Percentiles rank a stretch among this genome's conserved stretches.
Conservation (phyloP, 805 yeast genomes). For the Candida sonorensis region DNA sequence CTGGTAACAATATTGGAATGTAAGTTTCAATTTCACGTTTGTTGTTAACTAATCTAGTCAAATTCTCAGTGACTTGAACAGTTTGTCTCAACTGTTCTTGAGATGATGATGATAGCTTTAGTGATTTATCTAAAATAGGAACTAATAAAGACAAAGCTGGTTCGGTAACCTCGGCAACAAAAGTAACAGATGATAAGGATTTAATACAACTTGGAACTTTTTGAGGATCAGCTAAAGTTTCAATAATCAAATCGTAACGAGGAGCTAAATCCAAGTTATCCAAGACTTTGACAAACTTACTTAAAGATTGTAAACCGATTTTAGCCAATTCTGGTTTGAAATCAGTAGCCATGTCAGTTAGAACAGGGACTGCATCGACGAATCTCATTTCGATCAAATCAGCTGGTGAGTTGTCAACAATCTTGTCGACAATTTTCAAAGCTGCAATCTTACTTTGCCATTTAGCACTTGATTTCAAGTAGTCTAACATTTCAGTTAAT, state of each 20-base stretch:
- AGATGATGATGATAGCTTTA: conserved; percentile 79
- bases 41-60: conserved; percentile 92
- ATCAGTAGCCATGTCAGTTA: conserved; percentile 88
- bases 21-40: conserved; percentile 83
- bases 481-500: conserved; percentile 51
- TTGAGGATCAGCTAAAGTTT: conserved; percentile 84
- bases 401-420: conserved; percentile 72
- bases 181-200: conserved; percentile 86
- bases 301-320: conserved; percentile 68
- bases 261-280: conserved; percentile 91
- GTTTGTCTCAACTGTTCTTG: conserved; percentile 97
- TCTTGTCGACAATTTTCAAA: conserved; percentile 62
- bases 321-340: conserved; percentile 94
- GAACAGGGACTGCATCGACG: conserved; percentile 69
- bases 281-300: conserved; percentile 67
- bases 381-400: conserved; percentile 82
- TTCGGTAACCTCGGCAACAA: conserved; percentile 97
- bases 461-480: conserved; percentile 77
- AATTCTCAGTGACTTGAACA: conserved; percentile 90
- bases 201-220: conserved; percentile 87
- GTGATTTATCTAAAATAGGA: conserved; percentile 86
- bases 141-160: conserved; percentile 86
- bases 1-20: conserved; percentile 86
- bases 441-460: conserved; percentile 90
- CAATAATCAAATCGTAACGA: conserved; percentile 76